phyloP scores from a whole-genome alignment of 2,329 filamentous ascomycete species.

The Aspergillus caelatus region DNA sequence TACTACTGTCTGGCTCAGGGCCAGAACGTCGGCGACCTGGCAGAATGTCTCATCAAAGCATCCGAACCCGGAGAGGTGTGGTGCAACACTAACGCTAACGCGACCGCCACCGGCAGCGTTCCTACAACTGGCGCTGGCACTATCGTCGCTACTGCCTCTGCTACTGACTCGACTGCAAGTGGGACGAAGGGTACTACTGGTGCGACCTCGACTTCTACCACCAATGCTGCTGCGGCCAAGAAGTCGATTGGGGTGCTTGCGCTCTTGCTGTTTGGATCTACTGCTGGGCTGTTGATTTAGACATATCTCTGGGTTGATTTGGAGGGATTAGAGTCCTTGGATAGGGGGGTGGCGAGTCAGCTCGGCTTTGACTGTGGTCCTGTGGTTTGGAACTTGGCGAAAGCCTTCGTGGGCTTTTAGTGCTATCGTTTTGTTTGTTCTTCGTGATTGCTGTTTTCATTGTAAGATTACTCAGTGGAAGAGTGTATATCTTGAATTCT shows the following conservation, averaged over 20 bases:
- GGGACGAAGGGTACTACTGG: slow-evolving; percentile 1
- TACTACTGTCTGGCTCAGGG: slow-evolving; percentile 28
- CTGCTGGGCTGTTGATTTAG: slow-evolving; percentile 4
- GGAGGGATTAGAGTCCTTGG: background rate
- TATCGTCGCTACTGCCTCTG: slow-evolving; percentile 17
- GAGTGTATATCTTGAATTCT: background rate
- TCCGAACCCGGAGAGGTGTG: slow-evolving; percentile 24
- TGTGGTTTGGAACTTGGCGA: background rate
- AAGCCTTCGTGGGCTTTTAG: background rate
- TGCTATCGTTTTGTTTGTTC: background rate
- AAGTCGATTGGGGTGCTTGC: slow-evolving; percentile 10
- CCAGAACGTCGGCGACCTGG: slow-evolving; percentile 21
- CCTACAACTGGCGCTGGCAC: slow-evolving; percentile 22
- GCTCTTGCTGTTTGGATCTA: slow-evolving; percentile 17
- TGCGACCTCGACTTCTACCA: background rate
- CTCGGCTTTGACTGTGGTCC: background rate
- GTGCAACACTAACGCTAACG: slow-evolving; percentile 29
- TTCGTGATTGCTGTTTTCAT: background rate
- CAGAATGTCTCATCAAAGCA: slow-evolving; percentile 26
- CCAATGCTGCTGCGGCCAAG: slow-evolving; percentile 12
- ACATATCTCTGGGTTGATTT: background rate
- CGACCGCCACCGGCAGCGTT: slow-evolving; percentile 23
- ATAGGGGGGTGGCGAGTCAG: background rate
- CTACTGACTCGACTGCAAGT: slow-evolving; percentile 9
- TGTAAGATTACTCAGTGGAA: background rate